Percentiles rank a stretch among this genome's conserved stretches.
phyloP scores from a whole-genome alignment of 768 basidiomycete species.

The Podaxis pistillaris region DNA sequence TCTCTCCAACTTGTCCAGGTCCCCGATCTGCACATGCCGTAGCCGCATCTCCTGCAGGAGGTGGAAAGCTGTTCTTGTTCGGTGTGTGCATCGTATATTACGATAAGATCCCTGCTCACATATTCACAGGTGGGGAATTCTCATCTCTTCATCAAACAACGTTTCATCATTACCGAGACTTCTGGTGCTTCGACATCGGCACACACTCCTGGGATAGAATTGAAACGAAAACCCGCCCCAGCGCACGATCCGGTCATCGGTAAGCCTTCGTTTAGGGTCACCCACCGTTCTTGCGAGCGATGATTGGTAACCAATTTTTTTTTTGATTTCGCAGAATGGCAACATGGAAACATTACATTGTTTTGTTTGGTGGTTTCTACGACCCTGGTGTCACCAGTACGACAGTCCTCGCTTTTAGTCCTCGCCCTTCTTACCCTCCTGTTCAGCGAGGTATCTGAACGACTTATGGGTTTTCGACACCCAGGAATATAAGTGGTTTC shows the following conservation, averaged over 20 bases:
- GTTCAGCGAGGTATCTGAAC: slow-evolving; percentile 72
- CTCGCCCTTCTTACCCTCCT: neutral
- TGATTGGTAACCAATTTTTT: neutral
- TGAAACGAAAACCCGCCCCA: slow-evolving; percentile 80
- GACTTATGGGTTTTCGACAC: slow-evolving; percentile 88
- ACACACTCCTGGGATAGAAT: slow-evolving; percentile 86
- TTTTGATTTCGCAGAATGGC: slow-evolving; percentile 60
- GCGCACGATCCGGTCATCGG: slow-evolving; percentile 83
- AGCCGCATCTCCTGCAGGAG: slow-evolving; percentile 68
- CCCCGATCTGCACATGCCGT: slow-evolving; percentile 88
- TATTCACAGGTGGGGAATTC: slow-evolving; percentile 71
- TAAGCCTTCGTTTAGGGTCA: slow-evolving; percentile 26
- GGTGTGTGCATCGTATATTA: slow-evolving; percentile 37
- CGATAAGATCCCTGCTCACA: neutral
- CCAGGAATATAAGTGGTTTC: slow-evolving; percentile 83
- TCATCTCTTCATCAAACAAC: slow-evolving; percentile 79
- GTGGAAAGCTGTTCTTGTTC: slow-evolving; percentile 84
- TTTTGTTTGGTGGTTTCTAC: slow-evolving; percentile 90
- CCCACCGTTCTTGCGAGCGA: neutral
- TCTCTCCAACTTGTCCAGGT: slow-evolving; percentile 82
- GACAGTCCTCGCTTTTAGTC: slow-evolving; percentile 17
- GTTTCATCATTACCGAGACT: slow-evolving; percentile 87
- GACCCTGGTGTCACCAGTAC: slow-evolving; percentile 82
- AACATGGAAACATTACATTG: slow-evolving; percentile 82
- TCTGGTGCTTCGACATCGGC: slow-evolving; percentile 83